Conservation (phyloP, 225 moss, liverwort and hornwort genomes). For the Bryum argenteum region DNA sequence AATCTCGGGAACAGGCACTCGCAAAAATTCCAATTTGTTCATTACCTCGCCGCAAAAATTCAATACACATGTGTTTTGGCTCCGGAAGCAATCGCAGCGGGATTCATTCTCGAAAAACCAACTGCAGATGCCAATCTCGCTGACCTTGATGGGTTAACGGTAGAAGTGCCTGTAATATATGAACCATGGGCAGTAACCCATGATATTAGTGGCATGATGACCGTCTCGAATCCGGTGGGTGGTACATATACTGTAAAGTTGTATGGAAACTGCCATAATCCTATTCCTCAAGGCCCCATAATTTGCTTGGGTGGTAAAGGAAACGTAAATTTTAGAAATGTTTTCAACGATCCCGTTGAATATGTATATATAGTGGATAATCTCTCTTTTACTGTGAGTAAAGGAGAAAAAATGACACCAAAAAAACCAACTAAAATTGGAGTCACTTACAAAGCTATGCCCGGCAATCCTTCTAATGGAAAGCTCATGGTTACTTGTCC, state of each 20-base stretch:
- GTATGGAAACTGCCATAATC: conserved; percentile 43
- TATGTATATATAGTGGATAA: conserved; percentile 64
- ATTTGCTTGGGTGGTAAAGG: conserved; percentile 53
- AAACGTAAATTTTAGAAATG: conserved; percentile 66
- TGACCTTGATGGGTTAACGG: conserved; percentile 73
- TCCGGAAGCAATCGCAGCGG: conserved; percentile 44
- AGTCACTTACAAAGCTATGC: conserved; percentile 51
- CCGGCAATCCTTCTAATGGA: conserved; percentile 33
- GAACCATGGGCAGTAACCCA: conserved; percentile 33
- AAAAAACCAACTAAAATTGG: conserved; percentile 67
- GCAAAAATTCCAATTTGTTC: conserved; percentile 74
- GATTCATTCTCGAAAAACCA: conserved; percentile 59
- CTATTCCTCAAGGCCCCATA: conserved; percentile 83
- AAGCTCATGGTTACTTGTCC: conserved; percentile 51
- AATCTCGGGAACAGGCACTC: conserved; percentile 67
- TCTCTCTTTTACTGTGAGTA: conserved; percentile 45
- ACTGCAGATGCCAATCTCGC: conserved; percentile 52
- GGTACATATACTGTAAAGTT: conserved; percentile 35
- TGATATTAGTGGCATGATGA: conserved; percentile 26
- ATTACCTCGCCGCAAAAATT: conserved; percentile 63
- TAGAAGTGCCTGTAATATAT: conserved; percentile 44
- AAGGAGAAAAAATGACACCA: conserved; percentile 70
- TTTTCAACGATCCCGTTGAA: conserved; percentile 60
- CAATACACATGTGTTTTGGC: conserved; percentile 60
- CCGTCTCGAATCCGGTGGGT: not conserved